Conservation (phyloP, 352 stramenopile species). For the Blastocystis hominis region DNA sequence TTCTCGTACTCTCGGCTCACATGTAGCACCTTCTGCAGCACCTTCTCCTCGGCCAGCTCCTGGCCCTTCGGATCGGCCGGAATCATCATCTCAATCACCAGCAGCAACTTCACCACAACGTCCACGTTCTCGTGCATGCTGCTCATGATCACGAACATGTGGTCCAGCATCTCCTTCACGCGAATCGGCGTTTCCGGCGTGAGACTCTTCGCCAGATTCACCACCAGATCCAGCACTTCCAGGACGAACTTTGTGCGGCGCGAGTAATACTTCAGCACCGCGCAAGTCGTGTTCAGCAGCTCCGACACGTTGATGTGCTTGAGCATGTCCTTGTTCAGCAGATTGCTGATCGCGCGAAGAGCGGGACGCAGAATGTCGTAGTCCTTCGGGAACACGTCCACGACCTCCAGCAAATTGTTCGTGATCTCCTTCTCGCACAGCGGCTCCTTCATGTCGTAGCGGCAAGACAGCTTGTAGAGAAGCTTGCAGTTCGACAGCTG, state of each 20-base stretch:
- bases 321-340: conserved; percentile 53
- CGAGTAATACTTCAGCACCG: conserved; percentile 40
- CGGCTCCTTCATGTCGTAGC: background rate
- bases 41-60: conserved; percentile 1
- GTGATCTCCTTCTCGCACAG: conserved; percentile 17
- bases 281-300: conserved; percentile 32
- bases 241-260: conserved; percentile 43
- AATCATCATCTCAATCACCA: conserved; percentile 52
- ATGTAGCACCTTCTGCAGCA: conserved; percentile 3
- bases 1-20: conserved; percentile 15
- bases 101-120: conserved; percentile 20
- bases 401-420: conserved; percentile 28
- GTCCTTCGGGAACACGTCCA: conserved; percentile 36
- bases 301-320: conserved; percentile 8
- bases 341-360: conserved; percentile 38
- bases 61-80: conserved; percentile 23
- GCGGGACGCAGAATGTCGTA: conserved; percentile 47
- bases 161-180: conserved; percentile 42
- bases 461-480: conserved; percentile 42
- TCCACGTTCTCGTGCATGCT: conserved; percentile 31
- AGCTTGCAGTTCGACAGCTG: conserved; percentile 45
- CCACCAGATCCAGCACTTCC: conserved; percentile 46
- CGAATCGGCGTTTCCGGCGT: conserved; percentile 8
- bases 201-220: conserved; percentile 50
- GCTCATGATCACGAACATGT: conserved; percentile 26